Evolutionary conservation across 306 rosid species (phyloP), one percentile per base, ranked within the genome.

Genomic region (Begonia masoniana): DNA sequence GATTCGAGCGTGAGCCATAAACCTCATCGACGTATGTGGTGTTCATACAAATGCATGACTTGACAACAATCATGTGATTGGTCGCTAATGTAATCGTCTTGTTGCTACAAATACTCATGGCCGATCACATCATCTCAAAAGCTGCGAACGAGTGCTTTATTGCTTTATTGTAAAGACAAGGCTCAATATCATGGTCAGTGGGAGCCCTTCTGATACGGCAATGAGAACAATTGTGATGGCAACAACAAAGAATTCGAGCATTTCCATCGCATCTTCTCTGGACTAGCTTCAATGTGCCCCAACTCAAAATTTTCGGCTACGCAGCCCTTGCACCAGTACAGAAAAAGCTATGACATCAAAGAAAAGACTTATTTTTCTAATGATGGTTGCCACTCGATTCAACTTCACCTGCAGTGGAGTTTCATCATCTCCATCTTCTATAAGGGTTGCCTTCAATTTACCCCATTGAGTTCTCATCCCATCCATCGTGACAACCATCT

Each of bases 381-480:
- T 86, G 60, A 91, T 71, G 62, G 99, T 91, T 51, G 99, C 99
- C 51, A 91, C 99, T 66, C 99, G 95, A 55, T 91, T 91, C 74
- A 91, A 50, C 66, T 91, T 91, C 53, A 91, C 99, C 64, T 86
- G 99, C 71, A 91, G 64, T 10, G 99, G 96, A 62, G 99, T 91
- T 74, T 91, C 99, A 66, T 91, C 99, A 53, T 81, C 96, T 52
- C 99, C 99, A 1, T 96, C 96, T 77, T 91, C 94, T 62, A 85
- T 79, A 26, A 91, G 94, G 54, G 99, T 91, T 21, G 92, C 99
- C 88, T 85, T 86, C 73, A 91, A 62, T 64, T 91, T 91, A 10
- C 99, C 99, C 99, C 99, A 91, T 63, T 91, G 96, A 59, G 99
- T 91, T 75, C 86, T 81, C 99, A 91, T 91, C 57, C 99, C 99